These are phyloP conservation scores for Lentinula guzmanii DNA, from an alignment of 768 basidiomycete species.

Conservation along the genomic window DNA sequence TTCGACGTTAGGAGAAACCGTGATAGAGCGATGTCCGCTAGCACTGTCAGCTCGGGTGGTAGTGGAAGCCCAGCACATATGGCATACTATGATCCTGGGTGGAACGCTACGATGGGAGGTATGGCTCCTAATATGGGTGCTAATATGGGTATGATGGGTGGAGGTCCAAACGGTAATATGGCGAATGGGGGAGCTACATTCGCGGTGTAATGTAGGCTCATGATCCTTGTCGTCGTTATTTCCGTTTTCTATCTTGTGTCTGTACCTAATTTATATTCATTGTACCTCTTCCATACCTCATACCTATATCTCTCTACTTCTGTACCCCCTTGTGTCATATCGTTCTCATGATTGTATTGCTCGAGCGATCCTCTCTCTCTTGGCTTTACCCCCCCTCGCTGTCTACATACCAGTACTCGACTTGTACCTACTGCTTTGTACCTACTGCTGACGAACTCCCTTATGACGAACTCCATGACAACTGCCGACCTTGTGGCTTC, in stretches of 20 bases:
- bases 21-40: constrained; percentile 16
- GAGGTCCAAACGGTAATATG: constrained; percentile 10
- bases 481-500: no score
- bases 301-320: neutral
- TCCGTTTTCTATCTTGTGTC: neutral
- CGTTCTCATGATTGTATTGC: neutral
- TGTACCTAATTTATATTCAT: neutral
- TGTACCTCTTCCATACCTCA: neutral
- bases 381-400: neutral
- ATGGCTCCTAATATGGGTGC: constrained; percentile 7
- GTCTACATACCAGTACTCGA: neutral
- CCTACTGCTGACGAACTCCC: neutral
- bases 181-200: constrained; percentile 11
- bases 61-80: neutral
- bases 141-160: constrained; percentile 7
- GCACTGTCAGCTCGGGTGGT: constrained; percentile 18
- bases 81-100: neutral
- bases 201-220: constrained; percentile 12
- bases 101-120: constrained; percentile 1
- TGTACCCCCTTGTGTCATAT: neutral
- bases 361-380: neutral
- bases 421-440: neutral
- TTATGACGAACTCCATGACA: neutral
- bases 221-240: neutral
- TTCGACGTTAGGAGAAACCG: neutral